Conservation (phyloP, 495 filamentous ascomycete genomes). For the Penicilliopsis zonata region DNA sequence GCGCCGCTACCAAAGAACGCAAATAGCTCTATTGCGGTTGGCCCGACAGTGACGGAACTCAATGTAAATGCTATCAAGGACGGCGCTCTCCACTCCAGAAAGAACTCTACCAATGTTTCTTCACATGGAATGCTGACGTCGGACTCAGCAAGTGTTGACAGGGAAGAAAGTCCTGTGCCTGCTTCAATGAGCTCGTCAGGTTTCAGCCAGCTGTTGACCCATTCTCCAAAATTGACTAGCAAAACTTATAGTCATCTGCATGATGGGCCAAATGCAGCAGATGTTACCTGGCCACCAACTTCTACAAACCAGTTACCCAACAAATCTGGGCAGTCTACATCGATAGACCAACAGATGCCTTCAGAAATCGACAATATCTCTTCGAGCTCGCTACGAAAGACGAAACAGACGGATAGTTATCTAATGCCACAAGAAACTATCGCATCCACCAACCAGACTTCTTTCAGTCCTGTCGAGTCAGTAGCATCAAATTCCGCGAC, state of each 20-base stretch:
- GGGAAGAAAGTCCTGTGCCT: constrained; percentile 18
- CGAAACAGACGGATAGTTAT: constrained; percentile 14
- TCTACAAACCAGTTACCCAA: constrained; percentile 12
- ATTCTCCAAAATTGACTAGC: constrained; percentile 22
- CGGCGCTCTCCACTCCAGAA: constrained; percentile 18
- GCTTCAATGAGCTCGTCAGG: constrained; percentile 19
- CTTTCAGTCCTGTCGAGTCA: constrained; percentile 25
- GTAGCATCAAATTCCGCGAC: constrained; percentile 22
- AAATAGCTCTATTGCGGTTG: constrained; percentile 19
- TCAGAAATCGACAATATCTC: constrained; percentile 14
- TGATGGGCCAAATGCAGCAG: constrained; percentile 10
- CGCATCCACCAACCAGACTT: constrained; percentile 23
- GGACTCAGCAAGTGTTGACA: constrained; percentile 20
- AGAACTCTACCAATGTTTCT: constrained; percentile 21
- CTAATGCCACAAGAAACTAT: constrained; percentile 11
- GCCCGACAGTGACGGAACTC: constrained; percentile 39
- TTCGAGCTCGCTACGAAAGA: constrained; percentile 8
- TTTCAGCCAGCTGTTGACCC: constrained; percentile 16
- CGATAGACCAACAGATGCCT: constrained; percentile 14
- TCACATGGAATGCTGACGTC: constrained; percentile 14
- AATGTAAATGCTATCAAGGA: constrained; percentile 46
- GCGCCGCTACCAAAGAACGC: constrained; percentile 37
- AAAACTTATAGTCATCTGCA: constrained; percentile 15
- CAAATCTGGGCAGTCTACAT: constrained; percentile 11
- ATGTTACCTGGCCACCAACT: constrained; percentile 10